Conservation (phyloP, 176 grass and related monocot species). For the Cymbopogon citratus region DNA sequence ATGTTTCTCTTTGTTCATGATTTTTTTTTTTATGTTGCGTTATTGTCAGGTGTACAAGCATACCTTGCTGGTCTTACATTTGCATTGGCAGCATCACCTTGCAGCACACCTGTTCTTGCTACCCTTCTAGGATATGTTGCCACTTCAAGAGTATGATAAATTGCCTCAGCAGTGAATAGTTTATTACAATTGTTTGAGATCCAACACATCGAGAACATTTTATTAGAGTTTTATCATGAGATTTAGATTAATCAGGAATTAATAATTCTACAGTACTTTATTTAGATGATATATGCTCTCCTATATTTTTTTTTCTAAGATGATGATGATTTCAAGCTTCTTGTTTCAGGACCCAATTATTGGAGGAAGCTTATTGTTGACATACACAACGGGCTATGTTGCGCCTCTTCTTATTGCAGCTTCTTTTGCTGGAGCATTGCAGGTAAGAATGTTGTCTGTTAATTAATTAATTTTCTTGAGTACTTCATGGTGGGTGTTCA, state of each 20-base stretch:
- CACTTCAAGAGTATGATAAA: constrained; percentile 75
- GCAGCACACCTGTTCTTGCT: constrained; percentile 95
- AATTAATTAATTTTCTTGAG: neutral
- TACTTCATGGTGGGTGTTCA: neutral
- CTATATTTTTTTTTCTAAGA: constrained; percentile 11
- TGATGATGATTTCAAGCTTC: neutral
- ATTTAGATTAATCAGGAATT: neutral
- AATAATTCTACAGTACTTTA: neutral
- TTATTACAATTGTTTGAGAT: neutral
- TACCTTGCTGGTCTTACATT: constrained; percentile 97
- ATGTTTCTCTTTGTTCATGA: neutral
- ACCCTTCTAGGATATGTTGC: constrained; percentile 93
- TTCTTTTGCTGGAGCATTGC: constrained; percentile 94
- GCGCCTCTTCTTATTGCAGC: constrained; percentile 94
- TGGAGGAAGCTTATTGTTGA: constrained; percentile 85
- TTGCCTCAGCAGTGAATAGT: neutral
- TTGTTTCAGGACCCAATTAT: constrained; percentile 72
- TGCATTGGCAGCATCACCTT: constrained; percentile 93
- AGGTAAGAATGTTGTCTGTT: constrained; percentile 35
- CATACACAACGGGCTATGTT: constrained; percentile 93
- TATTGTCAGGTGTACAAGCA: constrained; percentile 81
- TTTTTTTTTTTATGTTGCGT: constrained; percentile 21
- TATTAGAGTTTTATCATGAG: neutral
- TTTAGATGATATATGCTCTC: neutral
- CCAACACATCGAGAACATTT: neutral